A percentile compares a stretch with the other conserved stretches of the same genome.
phyloP scores from a whole-genome alignment of 495 filamentous ascomycete species.

The Cladorrhinum samala region DNA sequence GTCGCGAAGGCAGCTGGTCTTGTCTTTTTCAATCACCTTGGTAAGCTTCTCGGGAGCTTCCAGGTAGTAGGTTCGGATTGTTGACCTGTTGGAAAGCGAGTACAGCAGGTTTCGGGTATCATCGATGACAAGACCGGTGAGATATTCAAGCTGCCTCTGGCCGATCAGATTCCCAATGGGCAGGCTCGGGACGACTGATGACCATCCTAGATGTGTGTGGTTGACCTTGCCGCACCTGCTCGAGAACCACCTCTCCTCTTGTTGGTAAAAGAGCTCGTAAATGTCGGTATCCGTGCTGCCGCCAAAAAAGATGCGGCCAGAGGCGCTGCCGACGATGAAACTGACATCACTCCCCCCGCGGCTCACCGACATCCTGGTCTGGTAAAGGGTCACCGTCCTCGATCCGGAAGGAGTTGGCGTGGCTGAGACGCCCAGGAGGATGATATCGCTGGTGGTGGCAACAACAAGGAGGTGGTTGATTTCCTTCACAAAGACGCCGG shows the following conservation, averaged over 20 bases:
- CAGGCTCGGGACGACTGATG: constrained; percentile 58
- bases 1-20: constrained; percentile 47
- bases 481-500: constrained; percentile 75
- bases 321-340: constrained; percentile 70
- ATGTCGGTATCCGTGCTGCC: constrained; percentile 77
- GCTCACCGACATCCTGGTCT: constrained; percentile 71
- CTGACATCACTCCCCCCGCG: constrained; percentile 64
- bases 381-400: constrained; percentile 67
- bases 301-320: constrained; percentile 86
- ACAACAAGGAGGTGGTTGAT: constrained; percentile 86
- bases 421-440: constrained; percentile 72
- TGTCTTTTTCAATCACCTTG: constrained; percentile 51
- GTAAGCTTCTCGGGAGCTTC: constrained; percentile 44
- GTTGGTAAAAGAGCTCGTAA: constrained; percentile 90
- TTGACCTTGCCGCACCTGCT: constrained; percentile 75
- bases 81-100: constrained; percentile 77
- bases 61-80: constrained; percentile 82
- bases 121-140: constrained; percentile 76
- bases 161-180: constrained; percentile 24
- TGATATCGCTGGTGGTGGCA: constrained; percentile 75
- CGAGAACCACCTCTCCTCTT: constrained; percentile 93
- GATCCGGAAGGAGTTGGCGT: constrained; percentile 54
- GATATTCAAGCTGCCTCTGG: constrained; percentile 43
- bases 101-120: constrained; percentile 84
- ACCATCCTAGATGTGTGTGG: constrained; percentile 72